phyloP scores from a whole-genome alignment of 2,329 filamentous ascomycete genomes.

The Hypomyces perniciosus region DNA sequence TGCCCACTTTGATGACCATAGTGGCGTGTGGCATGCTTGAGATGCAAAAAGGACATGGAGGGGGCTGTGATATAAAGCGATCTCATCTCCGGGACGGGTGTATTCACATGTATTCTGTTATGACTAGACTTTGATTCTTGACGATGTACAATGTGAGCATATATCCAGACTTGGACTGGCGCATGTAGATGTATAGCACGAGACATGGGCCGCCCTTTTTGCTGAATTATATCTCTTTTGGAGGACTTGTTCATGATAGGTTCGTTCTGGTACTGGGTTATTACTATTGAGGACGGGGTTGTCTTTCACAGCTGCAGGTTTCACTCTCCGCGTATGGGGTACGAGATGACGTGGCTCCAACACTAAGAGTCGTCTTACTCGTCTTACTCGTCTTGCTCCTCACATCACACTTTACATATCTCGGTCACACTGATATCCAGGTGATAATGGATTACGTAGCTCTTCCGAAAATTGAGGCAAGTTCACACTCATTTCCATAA shows the following conservation, averaged over 20 bases:
- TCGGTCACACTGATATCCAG: no score
- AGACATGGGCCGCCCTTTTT: neutral
- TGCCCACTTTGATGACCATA: neutral
- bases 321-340: no score
- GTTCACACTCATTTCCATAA: neutral
- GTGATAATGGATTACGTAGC: constrained; percentile 37
- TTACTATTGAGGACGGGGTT: no score
- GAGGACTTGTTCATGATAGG: no score
- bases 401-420: no score
- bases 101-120: constrained; percentile 4
- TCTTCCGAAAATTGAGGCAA: constrained; percentile 53
- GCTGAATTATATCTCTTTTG: no score
- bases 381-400: no score
- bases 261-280: no score
- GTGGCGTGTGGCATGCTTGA: no score
- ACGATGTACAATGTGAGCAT: neutral
- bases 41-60: no score
- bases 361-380: neutral
- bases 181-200: neutral
- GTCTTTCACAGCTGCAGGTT: no score
- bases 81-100: constrained; percentile 16
- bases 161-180: neutral
- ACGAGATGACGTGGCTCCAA: neutral
- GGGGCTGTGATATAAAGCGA: constrained; percentile 8
- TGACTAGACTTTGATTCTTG: constrained; percentile 2